phyloP scores from a whole-genome alignment of 495 filamentous ascomycete genomes.

The Talaromyces borbonicus region DNA sequence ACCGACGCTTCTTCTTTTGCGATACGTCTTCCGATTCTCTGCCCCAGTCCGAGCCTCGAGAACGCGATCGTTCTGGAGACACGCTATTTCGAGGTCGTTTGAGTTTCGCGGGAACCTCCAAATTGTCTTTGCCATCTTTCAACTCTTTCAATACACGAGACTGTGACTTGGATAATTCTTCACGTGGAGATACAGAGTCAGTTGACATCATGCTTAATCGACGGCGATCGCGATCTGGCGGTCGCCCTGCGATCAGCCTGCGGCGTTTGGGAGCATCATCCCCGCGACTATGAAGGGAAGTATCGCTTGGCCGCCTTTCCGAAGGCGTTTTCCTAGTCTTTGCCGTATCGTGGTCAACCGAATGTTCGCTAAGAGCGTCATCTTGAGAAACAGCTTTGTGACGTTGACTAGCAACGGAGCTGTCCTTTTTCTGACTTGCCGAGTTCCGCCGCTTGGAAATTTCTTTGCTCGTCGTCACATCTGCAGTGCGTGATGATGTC shows the following conservation, averaged over 20 bases:
- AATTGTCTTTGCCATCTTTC: slow-evolving; percentile 25
- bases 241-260: slow-evolving; percentile 35
- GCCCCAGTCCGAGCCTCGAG: slow-evolving; percentile 29
- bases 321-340: slow-evolving; percentile 18
- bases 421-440: slow-evolving; percentile 19
- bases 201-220: slow-evolving; percentile 31
- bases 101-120: slow-evolving; percentile 17
- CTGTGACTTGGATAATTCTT: slow-evolving; percentile 28
- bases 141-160: slow-evolving; percentile 29
- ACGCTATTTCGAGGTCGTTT: slow-evolving; percentile 60
- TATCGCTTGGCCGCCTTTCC: slow-evolving; percentile 27
- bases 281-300: slow-evolving; percentile 16
- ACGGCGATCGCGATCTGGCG: slow-evolving; percentile 29
- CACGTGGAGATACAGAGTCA: slow-evolving; percentile 32
- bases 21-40: slow-evolving; percentile 7
- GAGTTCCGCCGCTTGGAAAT: slow-evolving; percentile 13
- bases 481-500: slow-evolving; percentile 16
- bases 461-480: slow-evolving; percentile 22
- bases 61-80: slow-evolving; percentile 53
- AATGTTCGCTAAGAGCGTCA: slow-evolving; percentile 12
- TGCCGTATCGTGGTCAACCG: slow-evolving; percentile 13
- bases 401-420: slow-evolving; percentile 14
- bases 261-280: slow-evolving; percentile 31
- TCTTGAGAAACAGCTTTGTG: slow-evolving; percentile 16
- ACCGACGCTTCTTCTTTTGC: slow-evolving; percentile 41